Evolutionary conservation across 768 basidiomycete species (phyloP).

Genomic region (Lactarius hatsudake): DNA sequence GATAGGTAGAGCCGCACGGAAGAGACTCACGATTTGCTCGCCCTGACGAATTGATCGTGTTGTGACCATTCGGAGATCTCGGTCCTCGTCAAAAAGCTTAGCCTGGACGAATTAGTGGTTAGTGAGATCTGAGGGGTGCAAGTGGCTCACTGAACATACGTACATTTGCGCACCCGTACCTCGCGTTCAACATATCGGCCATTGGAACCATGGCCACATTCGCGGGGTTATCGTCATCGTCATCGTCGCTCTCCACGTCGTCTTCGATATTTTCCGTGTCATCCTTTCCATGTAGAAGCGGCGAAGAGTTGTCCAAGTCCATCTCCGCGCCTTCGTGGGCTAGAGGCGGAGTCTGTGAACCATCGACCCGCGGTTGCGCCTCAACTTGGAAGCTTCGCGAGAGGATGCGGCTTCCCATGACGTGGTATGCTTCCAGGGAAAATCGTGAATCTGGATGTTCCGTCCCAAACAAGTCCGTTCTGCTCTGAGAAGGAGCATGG

Average conservation of each 20-base stretch:
- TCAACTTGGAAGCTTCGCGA: slow-evolving; percentile 90
- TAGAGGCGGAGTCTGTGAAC: slow-evolving; percentile 36
- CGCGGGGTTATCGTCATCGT: slow-evolving; percentile 53
- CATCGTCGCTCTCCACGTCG: slow-evolving; percentile 38
- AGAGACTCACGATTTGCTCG: slow-evolving; percentile 76
- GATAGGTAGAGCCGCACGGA: neutral
- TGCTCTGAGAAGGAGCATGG: slow-evolving; percentile 44
- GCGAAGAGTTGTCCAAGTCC: slow-evolving; percentile 38
- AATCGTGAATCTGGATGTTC: slow-evolving; percentile 46
- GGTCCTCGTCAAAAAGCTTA: slow-evolving; percentile 76
- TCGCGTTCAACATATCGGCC: slow-evolving; percentile 94
- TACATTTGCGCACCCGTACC: slow-evolving; percentile 82
- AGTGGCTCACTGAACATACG: slow-evolving; percentile 30
- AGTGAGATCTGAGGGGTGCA: slow-evolving; percentile 3
- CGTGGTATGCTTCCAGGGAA: slow-evolving; percentile 72
- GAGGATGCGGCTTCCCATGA: slow-evolving; percentile 88
- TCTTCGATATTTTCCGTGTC: slow-evolving; percentile 41
- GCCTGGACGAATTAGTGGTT: slow-evolving; percentile 48
- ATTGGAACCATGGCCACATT: slow-evolving; percentile 92
- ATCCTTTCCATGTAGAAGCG: slow-evolving; percentile 7
- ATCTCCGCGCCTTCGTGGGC: slow-evolving; percentile 21
- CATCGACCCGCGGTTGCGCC: slow-evolving; percentile 39
- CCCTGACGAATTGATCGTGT: slow-evolving; percentile 72
- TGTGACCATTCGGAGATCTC: slow-evolving; percentile 71
- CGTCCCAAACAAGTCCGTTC: slow-evolving; percentile 66